These are phyloP conservation scores for Arthrobotrys musiformis DNA, from an alignment of 2,329 filamentous ascomycete species.

Conservation along the genomic window DNA sequence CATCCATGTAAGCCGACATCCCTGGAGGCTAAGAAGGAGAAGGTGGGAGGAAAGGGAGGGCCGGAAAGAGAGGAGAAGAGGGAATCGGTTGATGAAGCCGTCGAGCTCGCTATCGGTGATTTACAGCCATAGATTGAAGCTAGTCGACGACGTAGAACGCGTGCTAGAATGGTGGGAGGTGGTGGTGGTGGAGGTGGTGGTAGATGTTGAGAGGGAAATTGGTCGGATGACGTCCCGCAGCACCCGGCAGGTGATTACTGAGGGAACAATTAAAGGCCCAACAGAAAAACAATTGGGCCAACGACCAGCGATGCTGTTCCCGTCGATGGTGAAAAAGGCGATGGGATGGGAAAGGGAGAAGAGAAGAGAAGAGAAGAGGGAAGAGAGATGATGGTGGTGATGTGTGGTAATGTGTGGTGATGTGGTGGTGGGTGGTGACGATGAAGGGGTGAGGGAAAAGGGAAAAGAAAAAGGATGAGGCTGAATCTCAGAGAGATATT, in stretches of 20 bases:
- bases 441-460: not conserved
- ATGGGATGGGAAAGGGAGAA: constrained; percentile 9
- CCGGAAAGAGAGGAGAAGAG: not conserved
- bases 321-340: constrained; percentile 11
- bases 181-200: not conserved
- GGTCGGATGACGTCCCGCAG: constrained; percentile 53
- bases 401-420: no score
- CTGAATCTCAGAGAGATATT: constrained; percentile 18
- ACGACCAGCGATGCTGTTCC: not conserved
- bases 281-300: constrained; percentile 14
- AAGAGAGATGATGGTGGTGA: constrained; percentile 8
- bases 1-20: constrained; percentile 55
- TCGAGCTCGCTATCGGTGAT: constrained; percentile 33
- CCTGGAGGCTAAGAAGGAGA: constrained; percentile 18
- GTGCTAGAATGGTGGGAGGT: not conserved
- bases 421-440: constrained; percentile 16
- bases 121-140: constrained; percentile 38
- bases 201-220: constrained; percentile 23
- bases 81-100: constrained; percentile 13
- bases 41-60: not conserved
- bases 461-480: not conserved
- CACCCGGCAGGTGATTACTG: constrained; percentile 41
- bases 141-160: constrained; percentile 14
- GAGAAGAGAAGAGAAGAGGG: not conserved
- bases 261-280: constrained; percentile 9